These are phyloP conservation scores for Solanum tarijense DNA, from an alignment of 257 asterid genomes.

Conservation along the genomic window DNA sequence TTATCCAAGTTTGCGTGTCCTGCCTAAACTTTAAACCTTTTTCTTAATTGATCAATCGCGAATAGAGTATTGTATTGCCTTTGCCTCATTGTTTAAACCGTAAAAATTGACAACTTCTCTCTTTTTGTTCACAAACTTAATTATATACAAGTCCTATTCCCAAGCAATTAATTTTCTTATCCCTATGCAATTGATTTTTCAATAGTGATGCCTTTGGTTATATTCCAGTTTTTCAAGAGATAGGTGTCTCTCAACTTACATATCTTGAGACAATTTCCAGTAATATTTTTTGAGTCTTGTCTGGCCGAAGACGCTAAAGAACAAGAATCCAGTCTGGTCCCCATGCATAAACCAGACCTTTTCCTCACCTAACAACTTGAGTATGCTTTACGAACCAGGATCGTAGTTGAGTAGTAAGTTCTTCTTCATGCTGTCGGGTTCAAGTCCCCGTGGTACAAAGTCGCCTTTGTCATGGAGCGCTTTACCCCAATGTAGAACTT, in stretches of 20 bases:
- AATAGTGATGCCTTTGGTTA: background rate
- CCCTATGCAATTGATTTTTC: background rate
- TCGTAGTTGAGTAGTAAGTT: no score
- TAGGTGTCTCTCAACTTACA: background rate
- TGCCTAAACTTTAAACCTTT: background rate
- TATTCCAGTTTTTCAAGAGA: background rate
- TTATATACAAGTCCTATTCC: background rate
- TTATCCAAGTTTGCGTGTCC: background rate
- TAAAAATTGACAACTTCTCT: background rate
- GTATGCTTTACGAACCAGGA: background rate
- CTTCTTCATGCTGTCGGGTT: no score
- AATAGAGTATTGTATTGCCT: background rate
- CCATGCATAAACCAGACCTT: background rate
- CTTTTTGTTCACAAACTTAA: background rate
- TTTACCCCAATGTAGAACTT: no score
- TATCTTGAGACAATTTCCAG: background rate
- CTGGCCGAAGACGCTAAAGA: background rate
- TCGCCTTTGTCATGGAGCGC: no score
- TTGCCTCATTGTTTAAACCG: background rate
- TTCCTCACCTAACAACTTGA: background rate
- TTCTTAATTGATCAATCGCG: background rate
- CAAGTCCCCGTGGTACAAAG: accelerated
- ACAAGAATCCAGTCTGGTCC: background rate
- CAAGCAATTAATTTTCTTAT: background rate
- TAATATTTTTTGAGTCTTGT: background rate